Base-by-base conservation (phyloP, 495 filamentous ascomycete species). In the Opeltia flavorubescens region DNA sequence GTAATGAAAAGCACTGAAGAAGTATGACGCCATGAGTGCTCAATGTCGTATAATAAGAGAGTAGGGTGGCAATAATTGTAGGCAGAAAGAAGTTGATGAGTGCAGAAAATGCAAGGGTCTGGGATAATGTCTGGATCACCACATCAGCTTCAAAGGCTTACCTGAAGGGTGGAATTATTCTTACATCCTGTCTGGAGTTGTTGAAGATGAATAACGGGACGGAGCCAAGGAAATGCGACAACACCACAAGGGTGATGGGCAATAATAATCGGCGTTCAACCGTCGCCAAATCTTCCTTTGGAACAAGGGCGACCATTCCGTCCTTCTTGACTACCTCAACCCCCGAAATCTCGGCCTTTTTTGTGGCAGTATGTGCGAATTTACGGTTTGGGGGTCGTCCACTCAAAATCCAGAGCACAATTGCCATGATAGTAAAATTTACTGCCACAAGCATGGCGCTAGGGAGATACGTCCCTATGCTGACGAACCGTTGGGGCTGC, bases 401-500 rank as follows among this genome's bases (percentile, higher is more conserved):
- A 48, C 83, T 91, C 59, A 84, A 78, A 41, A 95, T 70, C 91
- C 91, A 98, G 25, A 95, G 65, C 4, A 81, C 79, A 53, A 98
- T 91, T 6, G 89, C 85, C 71, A 86, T 93, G 66, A 98, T 89
- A 17, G 84, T 94, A 52, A 96, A 96, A 59, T 89, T 95, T 20
- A 74, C 81, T 6, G 93, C 93, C 47, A 98, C 74, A 24, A 95
- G 64, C 93, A 98, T 96, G 5, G 89, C 91, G 62, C 87, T 94
- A 4, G 93, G 91, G 4, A 98, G 69, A 56, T 98, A 98, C 1
- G 91, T 98, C 17, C 91, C 91, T 50, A 98, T 98, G 62, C 89
- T 95, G 46, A 96, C 93, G 62, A 96, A 98, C 6, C 88, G 77
- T 44, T 91, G 81, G 15, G 78, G 71, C 45, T 86, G 80, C 75